Base-by-base conservation (phyloP, 1,284 basidiomycete genomes). In the Rugiboletus extremiorientalis region DNA sequence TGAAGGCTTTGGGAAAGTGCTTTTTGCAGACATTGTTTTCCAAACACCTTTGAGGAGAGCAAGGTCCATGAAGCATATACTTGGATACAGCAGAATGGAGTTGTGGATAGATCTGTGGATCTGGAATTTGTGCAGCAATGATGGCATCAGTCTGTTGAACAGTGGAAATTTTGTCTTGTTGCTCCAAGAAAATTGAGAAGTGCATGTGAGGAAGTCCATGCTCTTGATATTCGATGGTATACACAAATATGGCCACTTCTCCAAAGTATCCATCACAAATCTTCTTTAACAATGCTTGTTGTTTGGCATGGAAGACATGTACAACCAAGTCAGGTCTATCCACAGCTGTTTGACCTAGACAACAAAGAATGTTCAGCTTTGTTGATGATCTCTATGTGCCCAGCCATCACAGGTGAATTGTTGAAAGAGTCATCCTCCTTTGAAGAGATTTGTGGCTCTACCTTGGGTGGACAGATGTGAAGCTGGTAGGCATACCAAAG, bases 271-370 rank as follows among this genome's bases (percentile, higher is more conserved):
- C 61, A 55, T 55, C 27, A 7, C 2, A 1, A n/a, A 66, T 52
- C 4, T 44, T 51, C 0, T 78, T 63, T 0, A 82, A 20, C 1
- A 82, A 46, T 0, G 68, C 72, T 6, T 75, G 60, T 41, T 71
- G 72, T 55, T 80, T 82, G 43, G 74, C 33, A 23, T 77, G 34
- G 54, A 84, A 84, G 1, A 83, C 78, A 6, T 70, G 50, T 1
- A 75, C 64, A 6, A 82, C 73, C 41, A 84, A 59, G 38, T 83
- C 78, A 30, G 80, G 81, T 1, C 75, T 58, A 56, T 84, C 79
- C 33, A 33, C 33, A 33, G 33, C 3, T 33, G 33, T 33, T 28
- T 47, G 16, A 47, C 63, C 66, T 0, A 64, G 25, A 18, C 72
- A 31, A 66, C 61, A 0, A 64, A 65, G 2, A 4, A 16, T 33